Percentiles rank a stretch among this genome's conserved stretches.
Evolutionary conservation across 2,329 filamentous ascomycete genomes (phyloP).

Genomic region (Magnaporthales sp.): DNA sequence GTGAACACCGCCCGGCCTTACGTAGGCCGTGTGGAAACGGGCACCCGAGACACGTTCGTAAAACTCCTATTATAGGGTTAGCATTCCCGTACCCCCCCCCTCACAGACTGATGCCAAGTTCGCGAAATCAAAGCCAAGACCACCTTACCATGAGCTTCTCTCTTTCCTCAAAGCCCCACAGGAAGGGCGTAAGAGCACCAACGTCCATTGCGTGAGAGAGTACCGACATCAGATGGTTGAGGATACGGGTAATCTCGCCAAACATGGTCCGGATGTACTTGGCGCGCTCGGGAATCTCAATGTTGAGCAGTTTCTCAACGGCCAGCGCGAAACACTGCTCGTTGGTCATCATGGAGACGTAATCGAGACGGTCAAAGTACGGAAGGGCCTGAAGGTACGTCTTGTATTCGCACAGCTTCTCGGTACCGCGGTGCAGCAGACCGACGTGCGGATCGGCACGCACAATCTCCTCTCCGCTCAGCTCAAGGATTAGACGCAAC

Average conservation of each 20-base stretch:
- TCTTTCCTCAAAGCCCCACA: slow-evolving; percentile 99
- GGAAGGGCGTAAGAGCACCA: slow-evolving; percentile 91
- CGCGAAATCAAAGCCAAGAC: not conserved
- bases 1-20: slow-evolving; percentile 91
- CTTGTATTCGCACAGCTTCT: slow-evolving; percentile 99
- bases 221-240: slow-evolving; percentile 98
- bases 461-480: slow-evolving; percentile 96
- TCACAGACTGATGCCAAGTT: not conserved
- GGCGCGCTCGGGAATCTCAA: slow-evolving; percentile 89
- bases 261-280: slow-evolving; percentile 97
- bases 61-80: slow-evolving; percentile 64
- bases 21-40: slow-evolving; percentile 93
- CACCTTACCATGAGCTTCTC: slow-evolving; percentile 96
- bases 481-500: slow-evolving; percentile 91
- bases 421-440: slow-evolving; percentile 89
- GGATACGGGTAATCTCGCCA: slow-evolving; percentile 82
- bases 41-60: slow-evolving; percentile 98
- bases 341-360: slow-evolving; percentile 99
- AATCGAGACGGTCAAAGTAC: slow-evolving; percentile 98
- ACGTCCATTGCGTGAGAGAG: slow-evolving; percentile 98
- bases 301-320: slow-evolving; percentile 94
- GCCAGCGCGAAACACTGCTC: slow-evolving; percentile 95
- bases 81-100: not conserved
- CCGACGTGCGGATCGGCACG: slow-evolving; percentile 96
- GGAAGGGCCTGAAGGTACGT: slow-evolving; percentile 96